phyloP scores from a whole-genome alignment of 495 filamentous ascomycete species.

The Xylaria flabelliformis region DNA sequence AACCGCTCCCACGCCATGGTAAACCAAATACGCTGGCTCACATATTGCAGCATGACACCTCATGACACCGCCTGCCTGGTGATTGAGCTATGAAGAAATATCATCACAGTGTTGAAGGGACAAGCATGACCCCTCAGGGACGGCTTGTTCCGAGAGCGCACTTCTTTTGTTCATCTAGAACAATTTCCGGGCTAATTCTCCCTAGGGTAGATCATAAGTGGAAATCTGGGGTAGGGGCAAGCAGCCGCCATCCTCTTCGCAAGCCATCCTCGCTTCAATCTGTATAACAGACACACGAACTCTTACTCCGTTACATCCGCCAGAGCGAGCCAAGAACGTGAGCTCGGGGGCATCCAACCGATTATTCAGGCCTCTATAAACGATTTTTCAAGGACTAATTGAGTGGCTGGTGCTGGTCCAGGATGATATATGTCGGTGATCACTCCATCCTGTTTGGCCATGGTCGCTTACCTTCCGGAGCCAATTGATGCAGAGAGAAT shows the following conservation, averaged over 20 bases:
- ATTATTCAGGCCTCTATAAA: constrained; percentile 11
- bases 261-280: constrained; percentile 32
- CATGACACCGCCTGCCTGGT: constrained; percentile 9
- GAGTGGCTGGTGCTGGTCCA: neutral
- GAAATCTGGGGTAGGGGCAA: constrained; percentile 26
- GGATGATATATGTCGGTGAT: constrained; percentile 13
- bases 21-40: neutral
- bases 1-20: constrained; percentile 1
- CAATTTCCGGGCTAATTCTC: constrained; percentile 43
- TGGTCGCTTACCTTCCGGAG: constrained; percentile 23
- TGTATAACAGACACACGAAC: constrained; percentile 20
- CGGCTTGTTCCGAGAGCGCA: constrained; percentile 36
- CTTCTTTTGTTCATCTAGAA: constrained; percentile 37
- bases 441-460: constrained; percentile 25
- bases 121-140: constrained; percentile 34
- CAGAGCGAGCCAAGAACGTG: constrained; percentile 34
- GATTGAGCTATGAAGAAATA: neutral
- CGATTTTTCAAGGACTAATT: neutral
- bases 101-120: constrained; percentile 13
- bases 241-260: neutral
- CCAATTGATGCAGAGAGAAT: constrained; percentile 9
- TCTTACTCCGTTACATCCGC: constrained; percentile 37
- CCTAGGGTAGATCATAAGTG: constrained; percentile 37
- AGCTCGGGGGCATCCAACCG: constrained; percentile 6
- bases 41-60: neutral